These are phyloP conservation scores for Candolleomyces eurysporus DNA, from an alignment of 768 basidiomycete species.

Conservation along the genomic window DNA sequence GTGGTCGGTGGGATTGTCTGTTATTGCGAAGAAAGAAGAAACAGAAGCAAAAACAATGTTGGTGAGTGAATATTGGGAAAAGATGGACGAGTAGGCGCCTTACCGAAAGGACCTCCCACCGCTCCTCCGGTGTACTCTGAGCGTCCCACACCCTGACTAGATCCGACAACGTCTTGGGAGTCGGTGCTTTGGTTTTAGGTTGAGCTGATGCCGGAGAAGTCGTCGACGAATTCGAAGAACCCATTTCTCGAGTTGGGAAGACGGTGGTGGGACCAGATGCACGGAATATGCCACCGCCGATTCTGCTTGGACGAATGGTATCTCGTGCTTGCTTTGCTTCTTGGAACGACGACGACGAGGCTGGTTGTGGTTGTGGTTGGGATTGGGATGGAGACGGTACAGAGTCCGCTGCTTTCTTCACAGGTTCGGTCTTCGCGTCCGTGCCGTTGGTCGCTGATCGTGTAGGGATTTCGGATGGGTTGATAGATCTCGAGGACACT, in stretches of 20 bases:
- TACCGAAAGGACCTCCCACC: constrained; percentile 62
- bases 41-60: neutral
- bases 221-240: neutral
- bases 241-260: constrained; percentile 38
- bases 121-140: constrained; percentile 35
- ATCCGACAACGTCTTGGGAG: constrained; percentile 53
- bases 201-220: neutral
- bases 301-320: constrained; percentile 38
- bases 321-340: constrained; percentile 60
- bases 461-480: neutral
- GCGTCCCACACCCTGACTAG: constrained; percentile 62
- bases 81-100: constrained; percentile 18
- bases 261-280: constrained; percentile 59
- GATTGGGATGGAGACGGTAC: constrained; percentile 5
- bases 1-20: constrained; percentile 55
- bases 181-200: neutral
- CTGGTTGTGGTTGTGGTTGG: constrained; percentile 16
- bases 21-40: too few species aligned
- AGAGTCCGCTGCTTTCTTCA: constrained; percentile 11
- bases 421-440: neutral
- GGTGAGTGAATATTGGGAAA: neutral
- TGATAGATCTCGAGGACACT: neutral
- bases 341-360: constrained; percentile 39
- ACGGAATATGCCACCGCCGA: constrained; percentile 75
- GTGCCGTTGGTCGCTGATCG: neutral